Base-by-base conservation (phyloP, 2,329 filamentous ascomycete genomes). In the Apiospora rasikravindrae region DNA sequence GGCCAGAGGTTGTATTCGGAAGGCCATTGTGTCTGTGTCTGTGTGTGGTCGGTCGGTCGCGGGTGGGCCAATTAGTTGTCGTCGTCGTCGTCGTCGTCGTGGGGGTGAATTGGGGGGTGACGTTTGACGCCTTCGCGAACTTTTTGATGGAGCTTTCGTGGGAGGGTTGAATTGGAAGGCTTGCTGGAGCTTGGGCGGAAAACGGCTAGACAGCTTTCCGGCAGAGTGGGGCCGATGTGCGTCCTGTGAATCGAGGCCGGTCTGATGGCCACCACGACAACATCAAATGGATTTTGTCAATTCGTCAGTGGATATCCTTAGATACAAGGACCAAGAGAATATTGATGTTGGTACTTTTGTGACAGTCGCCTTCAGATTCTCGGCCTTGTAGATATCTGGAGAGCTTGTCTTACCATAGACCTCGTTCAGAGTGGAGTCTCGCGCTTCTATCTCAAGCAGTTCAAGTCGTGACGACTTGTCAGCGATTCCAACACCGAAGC, bases 1-100 rank as follows among this genome's bases (percentile, higher is more conserved):
- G 45, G 47, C 68, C 11, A 69, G 68, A 40, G 68, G 45, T 47
- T 57, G 68, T 57, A 69, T 42, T 40, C 68, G 68, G 68, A 69
- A 53, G 33, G 68, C 68, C 68, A 69, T 69, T 33, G 22, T 26
- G 33, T 49, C 22, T n/a, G n/a, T 37, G 29, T 37, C 19, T 24
- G 4, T 33, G 19, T 40, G 29, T n/a, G 1, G 44, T 24, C 10
- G 4, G 14, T 26, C 33, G 44, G 45, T 68, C 33, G 66, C 1
- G 22, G 42, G n/a, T 16, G 26, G 26, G 51, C 53, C 53, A 61
- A 61, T 61, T 61, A 29, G 47, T 42, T 7, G 33, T 37, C 33
- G 33, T 37, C 33, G 33, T 33, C 33, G 42, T 26, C 2, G 67
- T 44, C 24, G 57, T 64, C 29, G 57, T 64, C 19, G 57, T 22